Base-by-base conservation (phyloP, 306 rosid genomes). In the Cicer cuneatum region DNA sequence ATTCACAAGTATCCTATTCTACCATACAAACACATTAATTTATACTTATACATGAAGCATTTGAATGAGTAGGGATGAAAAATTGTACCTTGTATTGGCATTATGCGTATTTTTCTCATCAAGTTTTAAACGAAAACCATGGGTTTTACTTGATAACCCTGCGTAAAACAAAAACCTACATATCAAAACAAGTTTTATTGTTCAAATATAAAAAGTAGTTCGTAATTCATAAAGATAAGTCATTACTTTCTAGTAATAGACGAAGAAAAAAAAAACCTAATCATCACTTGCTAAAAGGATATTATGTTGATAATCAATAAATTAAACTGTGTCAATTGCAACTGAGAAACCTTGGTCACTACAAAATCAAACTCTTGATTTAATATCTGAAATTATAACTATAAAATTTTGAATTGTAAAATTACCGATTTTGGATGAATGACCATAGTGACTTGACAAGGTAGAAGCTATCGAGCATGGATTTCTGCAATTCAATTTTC, bases 91-190 rank as follows among this genome's bases (percentile, higher is more conserved):
- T 79, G 90, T 82, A 80, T 88, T 83, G 47, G 88, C 83, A 76
- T 74, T 85, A 83, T 61, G 61, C 14, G 74, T 40, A 68, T 71
- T 88, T 76, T 86, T 86, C 76, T 87, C 89, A 18, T 79, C 89
- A 35, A 81, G 75, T 73, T 74, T 84, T 29, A 81, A 58, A 70
- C 87, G 89, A 69, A 85, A 65, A 39, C 82, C 87, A n/a, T 7
- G 56, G 38, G 72, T 74, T 84, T 78, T 86, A 76, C 87, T 80
- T 3, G 98, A 90, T 67, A 88, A 79, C 18, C 95, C 98, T 94
- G 87, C 33, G 69, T 19, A 75, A 21, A 66, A 57, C n/a, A 81
- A 82, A 63, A 63, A 76, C 41, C 39, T 41, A 60, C 72, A 63
- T 14, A 65, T 67, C 63, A 79, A 18, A 73, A 52, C 46, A 69